phyloP scores from a whole-genome alignment of 768 basidiomycete genomes.

The Panaeolus papilionaceus region DNA sequence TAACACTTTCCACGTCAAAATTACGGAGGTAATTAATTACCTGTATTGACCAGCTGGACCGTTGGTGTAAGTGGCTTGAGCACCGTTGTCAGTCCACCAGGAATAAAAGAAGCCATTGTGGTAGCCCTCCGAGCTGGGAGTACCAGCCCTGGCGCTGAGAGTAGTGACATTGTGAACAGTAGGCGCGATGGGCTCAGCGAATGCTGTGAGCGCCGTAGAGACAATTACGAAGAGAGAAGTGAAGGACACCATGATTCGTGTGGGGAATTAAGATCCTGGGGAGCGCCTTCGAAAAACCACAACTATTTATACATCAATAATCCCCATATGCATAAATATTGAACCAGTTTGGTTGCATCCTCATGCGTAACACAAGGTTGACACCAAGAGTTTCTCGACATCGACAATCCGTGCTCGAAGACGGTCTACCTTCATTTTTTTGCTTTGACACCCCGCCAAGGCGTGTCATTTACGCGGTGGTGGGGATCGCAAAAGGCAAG shows the following conservation, averaged over 20 bases:
- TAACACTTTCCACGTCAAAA: not conserved
- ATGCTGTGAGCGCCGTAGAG: constrained; percentile 24
- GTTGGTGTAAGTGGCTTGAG: constrained; percentile 37
- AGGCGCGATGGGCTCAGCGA: constrained; percentile 26
- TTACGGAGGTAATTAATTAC: not conserved
- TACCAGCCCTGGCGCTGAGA: constrained; percentile 26
- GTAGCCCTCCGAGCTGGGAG: constrained; percentile 35
- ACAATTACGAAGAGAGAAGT: constrained; percentile 26
- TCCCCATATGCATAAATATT: not conserved
- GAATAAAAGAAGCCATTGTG: constrained; percentile 44
- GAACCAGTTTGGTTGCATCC: not conserved
- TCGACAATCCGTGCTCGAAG: too few species aligned
- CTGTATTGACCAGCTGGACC: constrained; percentile 39
- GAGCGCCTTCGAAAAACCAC: not conserved
- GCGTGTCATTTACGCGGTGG: not conserved
- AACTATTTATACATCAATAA: not conserved
- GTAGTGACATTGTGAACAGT: not conserved
- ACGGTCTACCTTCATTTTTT: not conserved
- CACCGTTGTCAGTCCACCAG: constrained; percentile 27
- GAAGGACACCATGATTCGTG: constrained; percentile 20
- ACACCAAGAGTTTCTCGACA: too few species aligned
- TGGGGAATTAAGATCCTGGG: not conserved
- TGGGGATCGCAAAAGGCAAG: not conserved
- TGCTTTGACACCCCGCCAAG: not conserved
- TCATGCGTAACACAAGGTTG: too few species aligned